Conservation (phyloP, 108 stramenopile genomes). For the Licmophora abbreviata region DNA sequence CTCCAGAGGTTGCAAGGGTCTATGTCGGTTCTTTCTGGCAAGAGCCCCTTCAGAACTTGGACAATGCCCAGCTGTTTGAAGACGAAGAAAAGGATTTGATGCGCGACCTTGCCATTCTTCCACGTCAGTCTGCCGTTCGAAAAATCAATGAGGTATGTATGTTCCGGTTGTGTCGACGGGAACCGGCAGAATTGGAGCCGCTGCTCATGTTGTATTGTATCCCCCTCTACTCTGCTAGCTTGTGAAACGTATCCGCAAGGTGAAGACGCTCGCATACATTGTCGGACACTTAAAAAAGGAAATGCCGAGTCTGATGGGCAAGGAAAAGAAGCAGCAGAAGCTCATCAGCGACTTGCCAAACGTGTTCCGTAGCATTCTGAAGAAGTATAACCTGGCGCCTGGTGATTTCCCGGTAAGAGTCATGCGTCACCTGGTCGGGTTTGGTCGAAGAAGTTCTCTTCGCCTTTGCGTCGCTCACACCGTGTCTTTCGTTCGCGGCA, state of each 20-base stretch:
- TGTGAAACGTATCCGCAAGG: constrained; percentile 95
- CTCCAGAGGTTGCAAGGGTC: constrained; percentile 94
- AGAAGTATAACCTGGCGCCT: constrained; percentile 86
- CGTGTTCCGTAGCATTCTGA: constrained; percentile 87
- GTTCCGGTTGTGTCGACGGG: no score
- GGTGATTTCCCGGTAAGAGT: constrained; percentile 92
- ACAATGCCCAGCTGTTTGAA: constrained; percentile 83
- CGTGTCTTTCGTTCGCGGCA: no score
- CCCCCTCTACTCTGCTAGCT: constrained; percentile 19
- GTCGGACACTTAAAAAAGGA: constrained; percentile 91
- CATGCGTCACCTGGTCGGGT: no score
- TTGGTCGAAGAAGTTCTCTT: no score
- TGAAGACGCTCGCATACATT: constrained; percentile 88
- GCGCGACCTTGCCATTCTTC: constrained; percentile 88
- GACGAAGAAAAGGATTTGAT: constrained; percentile 92
- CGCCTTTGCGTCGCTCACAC: no score
- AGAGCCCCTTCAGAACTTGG: constrained; percentile 67
- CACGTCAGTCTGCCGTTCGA: constrained; percentile 92
- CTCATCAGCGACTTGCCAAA: constrained; percentile 87
- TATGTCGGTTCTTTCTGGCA: constrained; percentile 96
- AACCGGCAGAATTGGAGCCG: no score
- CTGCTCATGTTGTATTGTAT: background rate
- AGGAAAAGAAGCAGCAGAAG: constrained; percentile 95
- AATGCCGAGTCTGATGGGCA: constrained; percentile 96
- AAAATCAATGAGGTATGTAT: constrained; percentile 94